These are phyloP conservation scores for Heimioporus punctisporus DNA, from an alignment of 1,284 basidiomycete species.

Conservation along the genomic window DNA sequence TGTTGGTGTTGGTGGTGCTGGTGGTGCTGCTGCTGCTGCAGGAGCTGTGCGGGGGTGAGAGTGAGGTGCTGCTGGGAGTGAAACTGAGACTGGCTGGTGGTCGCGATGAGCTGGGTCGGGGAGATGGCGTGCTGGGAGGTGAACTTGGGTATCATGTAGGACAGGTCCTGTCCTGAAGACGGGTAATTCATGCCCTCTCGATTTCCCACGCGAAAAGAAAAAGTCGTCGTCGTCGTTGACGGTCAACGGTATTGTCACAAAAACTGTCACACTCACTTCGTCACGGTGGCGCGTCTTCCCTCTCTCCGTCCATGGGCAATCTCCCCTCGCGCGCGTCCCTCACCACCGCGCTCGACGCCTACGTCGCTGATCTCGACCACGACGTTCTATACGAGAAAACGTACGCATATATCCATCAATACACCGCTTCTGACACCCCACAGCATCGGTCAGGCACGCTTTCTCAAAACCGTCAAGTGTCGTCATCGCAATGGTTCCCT, in stretches of 20 bases:
- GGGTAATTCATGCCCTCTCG: constrained; percentile 26
- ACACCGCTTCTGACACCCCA: not conserved
- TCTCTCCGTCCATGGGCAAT: constrained; percentile 58
- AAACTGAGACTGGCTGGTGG: constrained; percentile 6
- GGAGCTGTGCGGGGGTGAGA: constrained; percentile 30
- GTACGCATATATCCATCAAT: constrained; percentile 42
- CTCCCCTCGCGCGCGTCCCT: constrained; percentile 64
- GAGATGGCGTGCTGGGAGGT: not conserved
- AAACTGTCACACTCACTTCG: not conserved
- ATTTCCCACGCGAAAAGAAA: not conserved
- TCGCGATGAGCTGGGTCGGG: not conserved
- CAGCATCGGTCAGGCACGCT: constrained; percentile 90
- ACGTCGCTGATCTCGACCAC: constrained; percentile 83
- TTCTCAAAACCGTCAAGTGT: constrained; percentile 91
- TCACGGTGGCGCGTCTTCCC: not conserved
- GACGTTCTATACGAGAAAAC: constrained; percentile 93
- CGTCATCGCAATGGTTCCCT: constrained; percentile 73
- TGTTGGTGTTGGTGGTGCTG: too few species aligned
- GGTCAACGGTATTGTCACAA: not conserved
- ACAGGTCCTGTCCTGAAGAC: constrained; percentile 18
- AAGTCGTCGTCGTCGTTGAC: constrained; percentile 2
- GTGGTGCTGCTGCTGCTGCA: constrained; percentile 28
- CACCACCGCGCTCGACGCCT: constrained; percentile 85
- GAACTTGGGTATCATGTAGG: constrained; percentile 15
- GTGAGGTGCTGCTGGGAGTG: constrained; percentile 27